These are phyloP conservation scores for Fomitopsis serialis DNA, from an alignment of 768 basidiomycete species.

Conservation along the genomic window DNA sequence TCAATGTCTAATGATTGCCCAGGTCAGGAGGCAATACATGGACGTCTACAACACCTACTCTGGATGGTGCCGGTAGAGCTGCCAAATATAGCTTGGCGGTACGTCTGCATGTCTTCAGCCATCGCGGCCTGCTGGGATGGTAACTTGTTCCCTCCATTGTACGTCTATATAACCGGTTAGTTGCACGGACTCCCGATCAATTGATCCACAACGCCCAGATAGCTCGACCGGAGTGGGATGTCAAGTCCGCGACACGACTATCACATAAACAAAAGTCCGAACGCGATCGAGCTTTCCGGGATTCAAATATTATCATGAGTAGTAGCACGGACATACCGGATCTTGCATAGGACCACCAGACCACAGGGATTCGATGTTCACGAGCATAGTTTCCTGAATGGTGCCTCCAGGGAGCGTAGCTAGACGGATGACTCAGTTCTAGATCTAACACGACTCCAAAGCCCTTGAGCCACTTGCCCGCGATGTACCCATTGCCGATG, in stretches of 20 bases:
- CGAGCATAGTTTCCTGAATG: slow-evolving; percentile 50
- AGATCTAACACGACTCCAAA: background rate
- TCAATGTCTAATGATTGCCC: slow-evolving; percentile 40
- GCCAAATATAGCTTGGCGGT: slow-evolving; percentile 52
- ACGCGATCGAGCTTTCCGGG: background rate
- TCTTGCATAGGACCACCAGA: slow-evolving; percentile 68
- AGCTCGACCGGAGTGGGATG: too few relatives aligned
- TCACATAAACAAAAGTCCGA: background rate
- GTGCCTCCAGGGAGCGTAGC: slow-evolving; percentile 66
- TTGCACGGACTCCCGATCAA: background rate
- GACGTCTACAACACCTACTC: slow-evolving; percentile 29
- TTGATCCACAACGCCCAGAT: background rate
- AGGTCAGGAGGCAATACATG: background rate
- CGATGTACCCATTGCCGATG: slow-evolving; percentile 70
- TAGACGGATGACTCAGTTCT: slow-evolving; percentile 17
- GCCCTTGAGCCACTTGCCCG: slow-evolving; percentile 34
- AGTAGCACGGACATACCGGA: slow-evolving; percentile 34
- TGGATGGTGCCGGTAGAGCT: slow-evolving; percentile 55
- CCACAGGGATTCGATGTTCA: slow-evolving; percentile 78
- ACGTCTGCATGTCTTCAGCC: slow-evolving; percentile 44
- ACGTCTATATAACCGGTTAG: slow-evolving; percentile 33
- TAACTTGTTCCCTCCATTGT: slow-evolving; percentile 67
- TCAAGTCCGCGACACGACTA: background rate
- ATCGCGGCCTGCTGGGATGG: slow-evolving; percentile 37
- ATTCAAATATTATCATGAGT: background rate